These are phyloP conservation scores for Hypoxylon sp. DNA, from an alignment of 2,329 filamentous ascomycete species.

Conservation along the genomic window DNA sequence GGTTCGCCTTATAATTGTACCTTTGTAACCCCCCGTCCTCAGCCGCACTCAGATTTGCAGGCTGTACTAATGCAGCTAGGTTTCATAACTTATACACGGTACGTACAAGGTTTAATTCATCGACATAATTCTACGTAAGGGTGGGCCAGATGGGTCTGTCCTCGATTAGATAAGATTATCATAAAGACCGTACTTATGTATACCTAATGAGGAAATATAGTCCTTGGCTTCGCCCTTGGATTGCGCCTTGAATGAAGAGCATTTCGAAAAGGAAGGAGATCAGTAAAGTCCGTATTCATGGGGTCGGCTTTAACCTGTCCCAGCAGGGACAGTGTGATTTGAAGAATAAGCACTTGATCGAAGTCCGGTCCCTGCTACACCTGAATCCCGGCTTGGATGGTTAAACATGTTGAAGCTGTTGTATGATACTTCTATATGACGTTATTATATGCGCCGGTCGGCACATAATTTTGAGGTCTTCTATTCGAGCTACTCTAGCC, in stretches of 20 bases:
- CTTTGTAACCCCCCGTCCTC: conserved; percentile 7
- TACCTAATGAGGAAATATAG: conserved; percentile 2
- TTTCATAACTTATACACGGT: conserved; percentile 13
- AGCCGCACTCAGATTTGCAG: conserved; percentile 3
- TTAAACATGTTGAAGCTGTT: not conserved
- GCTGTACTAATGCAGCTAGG: conserved; percentile 13
- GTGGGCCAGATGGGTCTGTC: not conserved
- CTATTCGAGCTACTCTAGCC: not conserved
- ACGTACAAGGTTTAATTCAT: conserved; percentile 1
- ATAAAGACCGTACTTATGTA: not conserved
- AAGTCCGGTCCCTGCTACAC: not conserved
- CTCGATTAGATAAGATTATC: conserved; percentile 17
- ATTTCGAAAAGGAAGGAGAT: conserved; percentile 3
- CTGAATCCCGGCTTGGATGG: not conserved
- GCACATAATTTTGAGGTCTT: not conserved
- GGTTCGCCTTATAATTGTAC: conserved; percentile 9
- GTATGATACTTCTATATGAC: not conserved
- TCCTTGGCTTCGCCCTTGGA: not conserved
- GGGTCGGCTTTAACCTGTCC: not conserved
- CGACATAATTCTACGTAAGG: conserved; percentile 3
- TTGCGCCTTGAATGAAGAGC: not conserved
- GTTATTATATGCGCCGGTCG: conserved; percentile 2
- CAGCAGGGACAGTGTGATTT: not conserved
- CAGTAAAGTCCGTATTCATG: not conserved
- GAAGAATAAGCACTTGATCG: not conserved